Conservation (phyloP, 352 stramenopile genomes). For the Globisporangium iwayamae region DNA sequence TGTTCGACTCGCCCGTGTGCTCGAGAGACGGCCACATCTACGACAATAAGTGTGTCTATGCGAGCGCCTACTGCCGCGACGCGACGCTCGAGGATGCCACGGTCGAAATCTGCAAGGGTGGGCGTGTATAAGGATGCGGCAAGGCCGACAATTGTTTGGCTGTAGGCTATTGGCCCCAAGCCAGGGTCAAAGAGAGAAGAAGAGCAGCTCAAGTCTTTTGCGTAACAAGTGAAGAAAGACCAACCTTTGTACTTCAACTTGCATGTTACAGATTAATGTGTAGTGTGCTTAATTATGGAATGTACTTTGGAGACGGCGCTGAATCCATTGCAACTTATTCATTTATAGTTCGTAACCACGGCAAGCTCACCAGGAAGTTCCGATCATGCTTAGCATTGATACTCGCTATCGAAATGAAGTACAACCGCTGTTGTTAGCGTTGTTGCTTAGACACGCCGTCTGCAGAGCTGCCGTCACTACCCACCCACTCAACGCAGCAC, state of each 20-base stretch:
- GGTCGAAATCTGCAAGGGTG: slow-evolving; percentile 6
- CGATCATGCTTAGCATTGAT: no score
- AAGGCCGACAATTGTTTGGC: neutral
- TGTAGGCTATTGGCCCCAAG: no score
- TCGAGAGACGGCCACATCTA: slow-evolving; percentile 21
- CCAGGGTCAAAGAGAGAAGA: neutral
- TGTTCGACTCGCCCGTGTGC: slow-evolving; percentile 22
- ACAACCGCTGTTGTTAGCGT: neutral
- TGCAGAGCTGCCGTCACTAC: no score
- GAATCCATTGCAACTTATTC: neutral
- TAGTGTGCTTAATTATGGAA: neutral
- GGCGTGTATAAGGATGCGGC: neutral
- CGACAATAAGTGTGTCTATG: slow-evolving; percentile 18
- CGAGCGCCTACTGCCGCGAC: slow-evolving; percentile 15
- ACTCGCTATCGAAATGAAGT: neutral
- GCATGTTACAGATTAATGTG: neutral
- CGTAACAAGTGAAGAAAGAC: neutral
- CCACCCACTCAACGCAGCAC: neutral
- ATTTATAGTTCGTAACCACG: neutral
- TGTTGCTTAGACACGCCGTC: no score
- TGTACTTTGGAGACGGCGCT: neutral
- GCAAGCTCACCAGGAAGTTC: no score
- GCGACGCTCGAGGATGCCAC: slow-evolving; percentile 4
- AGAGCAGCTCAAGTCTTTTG: neutral
- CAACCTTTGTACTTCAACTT: neutral